Base-by-base conservation (phyloP, 1,284 basidiomycete species). In the Fomitopsis pinicola region DNA sequence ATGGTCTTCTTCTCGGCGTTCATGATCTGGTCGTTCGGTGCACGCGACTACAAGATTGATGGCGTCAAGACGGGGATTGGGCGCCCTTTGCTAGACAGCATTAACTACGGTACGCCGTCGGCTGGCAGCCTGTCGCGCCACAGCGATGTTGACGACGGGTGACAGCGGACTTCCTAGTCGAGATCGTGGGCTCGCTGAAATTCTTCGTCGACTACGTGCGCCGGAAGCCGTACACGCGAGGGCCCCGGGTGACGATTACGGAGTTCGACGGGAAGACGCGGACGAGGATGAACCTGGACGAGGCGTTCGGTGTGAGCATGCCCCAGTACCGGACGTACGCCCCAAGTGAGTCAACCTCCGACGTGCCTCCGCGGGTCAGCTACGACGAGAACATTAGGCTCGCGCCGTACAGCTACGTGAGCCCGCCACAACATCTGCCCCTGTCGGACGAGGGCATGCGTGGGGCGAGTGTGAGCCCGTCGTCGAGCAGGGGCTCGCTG, bases 1-100 rank as follows among this genome's bases (percentile, higher is more conserved):
- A 94, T 94, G 92, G 87, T 95, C 42, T 78, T 94, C 71, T 94
- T 95, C 72, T 80, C 91, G 8, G 63, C 74, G 1, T 77, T 89
- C 58, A 94, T 94, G 87, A 80, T 84, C 75, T 94, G 91, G 89
- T 89, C 94, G 0, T 95, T 94, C 70, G 80, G 80, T 7, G 80
- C 82, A 68, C 80, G 76, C 0, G 92, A 94, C 63, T 95, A 95
- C 73, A 74, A 61, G 63, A 42, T 70, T 15, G 62, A 71, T 42
- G 76, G 72, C 10, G 71, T 64, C 42, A 77, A 69, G 58, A 87
- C 84, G 1, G 77, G 81, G 48, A 78, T 89, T 59, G 82, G 85
- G 80, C 77, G 80, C 59, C 84, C 92, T 0, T 74, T 95, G 15
- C 86, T 82, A 84, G 90, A 95, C 69, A 90, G 89, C 56, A 83